phyloP scores from a whole-genome alignment of 2,329 filamentous ascomycete species.

The Trichoderma lentiforme region DNA sequence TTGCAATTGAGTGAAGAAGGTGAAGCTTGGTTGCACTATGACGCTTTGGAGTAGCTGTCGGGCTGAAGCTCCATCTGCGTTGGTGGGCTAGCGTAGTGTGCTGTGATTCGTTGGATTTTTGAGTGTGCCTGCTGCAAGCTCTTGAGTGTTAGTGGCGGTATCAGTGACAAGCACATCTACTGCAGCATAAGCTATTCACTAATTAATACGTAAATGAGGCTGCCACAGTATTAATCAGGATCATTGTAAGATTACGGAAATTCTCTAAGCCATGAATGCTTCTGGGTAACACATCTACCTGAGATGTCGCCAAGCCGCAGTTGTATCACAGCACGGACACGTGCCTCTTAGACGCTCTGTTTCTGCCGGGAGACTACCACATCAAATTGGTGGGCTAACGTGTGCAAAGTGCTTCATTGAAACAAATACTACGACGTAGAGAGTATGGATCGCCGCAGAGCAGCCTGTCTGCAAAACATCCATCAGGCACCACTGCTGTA shows the following conservation, averaged over 20 bases:
- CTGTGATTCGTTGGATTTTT: slow-evolving; percentile 5
- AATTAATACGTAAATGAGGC: not conserved
- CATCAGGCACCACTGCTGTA: not conserved
- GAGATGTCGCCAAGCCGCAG: not conserved
- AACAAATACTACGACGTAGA: not conserved
- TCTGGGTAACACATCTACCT: not conserved
- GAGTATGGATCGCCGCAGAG: not conserved
- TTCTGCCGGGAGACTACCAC: not conserved
- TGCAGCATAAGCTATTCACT: not conserved
- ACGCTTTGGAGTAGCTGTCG: not conserved
- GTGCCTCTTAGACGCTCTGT: not conserved
- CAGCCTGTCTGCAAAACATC: not conserved
- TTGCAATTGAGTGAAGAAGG: not conserved
- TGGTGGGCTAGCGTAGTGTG: not conserved
- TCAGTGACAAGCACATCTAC: not conserved
- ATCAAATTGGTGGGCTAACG: not conserved
- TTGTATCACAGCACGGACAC: not conserved
- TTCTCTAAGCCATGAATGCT: not conserved
- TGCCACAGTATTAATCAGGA: not conserved
- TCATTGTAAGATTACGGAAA: not conserved
- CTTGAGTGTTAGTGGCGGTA: not conserved
- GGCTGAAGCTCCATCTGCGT: not conserved
- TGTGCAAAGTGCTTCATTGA: not conserved
- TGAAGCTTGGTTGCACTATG: slow-evolving; percentile 1
- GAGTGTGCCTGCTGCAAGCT: not conserved